These are phyloP conservation scores for Graphium sp. DNA, from an alignment of 2,329 filamentous ascomycete species.

Conservation along the genomic window DNA sequence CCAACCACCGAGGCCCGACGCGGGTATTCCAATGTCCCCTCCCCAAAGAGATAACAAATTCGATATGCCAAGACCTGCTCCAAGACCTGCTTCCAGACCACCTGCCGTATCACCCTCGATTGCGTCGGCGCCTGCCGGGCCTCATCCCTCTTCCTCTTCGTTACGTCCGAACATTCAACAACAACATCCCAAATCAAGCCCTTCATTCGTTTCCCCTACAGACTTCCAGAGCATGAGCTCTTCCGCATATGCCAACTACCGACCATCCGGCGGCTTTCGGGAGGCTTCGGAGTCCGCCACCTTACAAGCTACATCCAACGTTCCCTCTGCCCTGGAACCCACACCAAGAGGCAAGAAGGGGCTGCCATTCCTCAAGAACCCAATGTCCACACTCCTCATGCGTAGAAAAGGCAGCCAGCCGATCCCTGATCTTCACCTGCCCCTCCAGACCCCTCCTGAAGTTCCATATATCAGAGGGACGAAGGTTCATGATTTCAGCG, in stretches of 20 bases:
- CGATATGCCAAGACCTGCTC: slow-evolving; percentile 12
- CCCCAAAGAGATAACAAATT: not conserved
- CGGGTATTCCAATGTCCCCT: not conserved
- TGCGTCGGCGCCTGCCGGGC: slow-evolving; percentile 2
- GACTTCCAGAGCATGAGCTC: slow-evolving; percentile 22
- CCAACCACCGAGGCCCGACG: slow-evolving; percentile 4
- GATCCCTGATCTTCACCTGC: slow-evolving; percentile 22
- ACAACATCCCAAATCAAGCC: slow-evolving; percentile 15
- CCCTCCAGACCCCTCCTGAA: slow-evolving; percentile 22
- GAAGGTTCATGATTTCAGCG: slow-evolving; percentile 48
- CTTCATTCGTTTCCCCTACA: slow-evolving; percentile 31
- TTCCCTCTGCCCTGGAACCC: slow-evolving; percentile 15
- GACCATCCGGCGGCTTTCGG: not conserved
- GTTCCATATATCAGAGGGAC: slow-evolving; percentile 45
- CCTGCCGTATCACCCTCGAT: slow-evolving; percentile 1
- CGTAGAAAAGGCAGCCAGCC: slow-evolving; percentile 37
- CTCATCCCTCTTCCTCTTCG: slow-evolving; percentile 3
- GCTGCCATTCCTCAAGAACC: slow-evolving; percentile 40
- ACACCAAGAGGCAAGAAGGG: slow-evolving; percentile 31
- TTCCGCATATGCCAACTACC: not conserved
- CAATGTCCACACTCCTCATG: slow-evolving; percentile 40
- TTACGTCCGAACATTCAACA: slow-evolving; percentile 5
- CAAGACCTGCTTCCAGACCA: slow-evolving; percentile 11
- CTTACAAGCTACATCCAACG: slow-evolving; percentile 6
- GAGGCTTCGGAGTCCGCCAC: not conserved